These are phyloP conservation scores for Dunaliella salina DNA, from an alignment of 163 green algal genomes.

Conservation along the genomic window DNA sequence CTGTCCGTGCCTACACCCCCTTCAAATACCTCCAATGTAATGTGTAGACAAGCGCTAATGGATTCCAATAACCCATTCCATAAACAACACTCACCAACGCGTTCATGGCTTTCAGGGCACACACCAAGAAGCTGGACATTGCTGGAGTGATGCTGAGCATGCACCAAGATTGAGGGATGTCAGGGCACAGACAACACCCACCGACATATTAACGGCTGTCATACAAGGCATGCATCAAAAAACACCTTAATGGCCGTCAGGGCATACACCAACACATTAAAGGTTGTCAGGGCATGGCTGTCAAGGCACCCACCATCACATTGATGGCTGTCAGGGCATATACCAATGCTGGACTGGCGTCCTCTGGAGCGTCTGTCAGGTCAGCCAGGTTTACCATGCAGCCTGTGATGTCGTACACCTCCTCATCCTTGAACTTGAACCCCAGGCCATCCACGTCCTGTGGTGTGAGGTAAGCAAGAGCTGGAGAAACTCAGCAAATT, in stretches of 20 bases:
- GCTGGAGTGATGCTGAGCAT: too few relatives aligned
- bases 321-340: conserved; percentile 11
- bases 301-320: conserved; percentile 5
- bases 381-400: conserved; percentile 33
- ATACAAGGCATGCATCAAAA: too few relatives aligned
- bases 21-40: too few relatives aligned
- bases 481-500: too few relatives aligned
- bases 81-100: not conserved
- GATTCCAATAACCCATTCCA: too few relatives aligned
- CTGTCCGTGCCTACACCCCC: too few relatives aligned
- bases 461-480: too few relatives aligned
- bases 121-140: conserved; percentile 19
- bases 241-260: conserved; percentile 17
- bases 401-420: conserved; percentile 20
- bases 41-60: too few relatives aligned
- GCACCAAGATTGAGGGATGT: conserved; percentile 11
- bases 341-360: conserved; percentile 24
- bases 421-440: conserved; percentile 26
- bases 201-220: too few relatives aligned
- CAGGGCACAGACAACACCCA: conserved; percentile 8
- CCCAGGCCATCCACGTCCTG: conserved; percentile 26
- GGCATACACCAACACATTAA: conserved; percentile 22
- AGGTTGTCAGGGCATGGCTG: not conserved
- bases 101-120: conserved; percentile 10
- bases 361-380: conserved; percentile 28